Conservation (phyloP, 805 yeast species). For the Cyberlindnera euphorbiae region DNA sequence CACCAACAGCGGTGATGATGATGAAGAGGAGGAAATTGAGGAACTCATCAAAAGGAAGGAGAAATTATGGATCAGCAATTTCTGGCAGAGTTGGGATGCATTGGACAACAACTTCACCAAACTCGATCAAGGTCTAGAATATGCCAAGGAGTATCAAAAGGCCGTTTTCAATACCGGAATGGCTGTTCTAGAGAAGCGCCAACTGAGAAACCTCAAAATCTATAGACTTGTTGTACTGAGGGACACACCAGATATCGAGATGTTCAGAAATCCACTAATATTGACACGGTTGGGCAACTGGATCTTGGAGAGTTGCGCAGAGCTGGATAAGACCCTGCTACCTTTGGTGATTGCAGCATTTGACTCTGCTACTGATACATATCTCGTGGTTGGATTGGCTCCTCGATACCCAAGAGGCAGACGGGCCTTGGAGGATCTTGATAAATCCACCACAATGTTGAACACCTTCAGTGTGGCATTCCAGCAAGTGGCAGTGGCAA, state of each 20-base stretch:
- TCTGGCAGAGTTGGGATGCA: conserved; percentile 68
- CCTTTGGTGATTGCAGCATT: conserved; percentile 87
- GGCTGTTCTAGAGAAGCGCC: conserved; percentile 78
- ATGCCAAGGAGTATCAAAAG: conserved; percentile 80
- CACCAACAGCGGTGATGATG: conserved; percentile 1
- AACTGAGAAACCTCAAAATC: conserved; percentile 71
- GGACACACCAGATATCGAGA: conserved; percentile 77
- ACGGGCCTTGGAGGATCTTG: conserved; percentile 28
- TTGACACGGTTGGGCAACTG: conserved; percentile 81
- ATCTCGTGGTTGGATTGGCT: conserved; percentile 83
- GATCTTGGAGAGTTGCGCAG: conserved; percentile 87
- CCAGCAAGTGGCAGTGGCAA: conserved; percentile 76
- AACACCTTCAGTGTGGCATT: conserved; percentile 90
- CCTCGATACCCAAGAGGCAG: conserved; percentile 64
- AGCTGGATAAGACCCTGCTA: conserved; percentile 56
- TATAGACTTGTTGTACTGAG: conserved; percentile 84
- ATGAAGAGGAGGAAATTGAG: conserved; percentile 27
- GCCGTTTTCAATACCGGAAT: conserved; percentile 84
- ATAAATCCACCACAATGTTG: conserved; percentile 42
- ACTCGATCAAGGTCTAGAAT: conserved; percentile 65
- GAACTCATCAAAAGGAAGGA: conserved; percentile 39
- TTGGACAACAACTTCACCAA: conserved; percentile 45
- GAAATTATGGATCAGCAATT: conserved; percentile 69
- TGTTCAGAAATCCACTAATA: conserved; percentile 84
- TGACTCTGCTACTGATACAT: conserved; percentile 68